A percentile compares a stretch with the other conserved stretches of the same genome.
phyloP scores from a whole-genome alignment of 306 rosid species.

The Medicago lupulina region DNA sequence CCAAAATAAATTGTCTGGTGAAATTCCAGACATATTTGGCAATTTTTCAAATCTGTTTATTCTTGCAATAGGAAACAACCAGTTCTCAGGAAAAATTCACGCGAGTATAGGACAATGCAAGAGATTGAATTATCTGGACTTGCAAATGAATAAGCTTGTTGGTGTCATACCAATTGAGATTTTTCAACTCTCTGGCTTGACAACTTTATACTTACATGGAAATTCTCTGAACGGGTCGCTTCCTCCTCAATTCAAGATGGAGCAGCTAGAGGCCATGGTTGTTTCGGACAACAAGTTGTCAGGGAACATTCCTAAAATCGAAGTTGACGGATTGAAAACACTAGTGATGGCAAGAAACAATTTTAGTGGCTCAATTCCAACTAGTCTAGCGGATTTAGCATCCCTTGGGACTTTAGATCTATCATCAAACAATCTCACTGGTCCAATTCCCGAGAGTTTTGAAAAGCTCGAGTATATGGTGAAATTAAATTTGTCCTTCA shows the following conservation, averaged over 20 bases:
- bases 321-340: background rate
- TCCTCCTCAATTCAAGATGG: slow-evolving; percentile 42
- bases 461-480: slow-evolving; percentile 37
- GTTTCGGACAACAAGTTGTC: slow-evolving; percentile 45
- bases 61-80: slow-evolving; percentile 36
- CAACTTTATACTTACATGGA: background rate
- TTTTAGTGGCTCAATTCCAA: slow-evolving; percentile 48
- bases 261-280: slow-evolving; percentile 33
- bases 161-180: slow-evolving; percentile 50
- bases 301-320: slow-evolving; percentile 41
- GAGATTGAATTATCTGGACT: background rate
- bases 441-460: slow-evolving; percentile 45
- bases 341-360: slow-evolving; percentile 47
- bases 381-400: slow-evolving; percentile 33
- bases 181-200: slow-evolving; percentile 43
- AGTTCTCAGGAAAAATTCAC: slow-evolving; percentile 44
- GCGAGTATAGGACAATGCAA: slow-evolving; percentile 44
- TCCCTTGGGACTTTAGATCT: slow-evolving; percentile 48
- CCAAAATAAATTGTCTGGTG: slow-evolving; percentile 45
- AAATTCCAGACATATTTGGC: slow-evolving; percentile 54
- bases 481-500: slow-evolving; percentile 51
- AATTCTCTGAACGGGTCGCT: slow-evolving; percentile 47
- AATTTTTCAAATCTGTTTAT: slow-evolving; percentile 35
- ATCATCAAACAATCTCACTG: slow-evolving; percentile 53
- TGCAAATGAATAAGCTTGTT: slow-evolving; percentile 39